Conservation (phyloP, 331 rosid genomes). For the Ulmus americana region DNA sequence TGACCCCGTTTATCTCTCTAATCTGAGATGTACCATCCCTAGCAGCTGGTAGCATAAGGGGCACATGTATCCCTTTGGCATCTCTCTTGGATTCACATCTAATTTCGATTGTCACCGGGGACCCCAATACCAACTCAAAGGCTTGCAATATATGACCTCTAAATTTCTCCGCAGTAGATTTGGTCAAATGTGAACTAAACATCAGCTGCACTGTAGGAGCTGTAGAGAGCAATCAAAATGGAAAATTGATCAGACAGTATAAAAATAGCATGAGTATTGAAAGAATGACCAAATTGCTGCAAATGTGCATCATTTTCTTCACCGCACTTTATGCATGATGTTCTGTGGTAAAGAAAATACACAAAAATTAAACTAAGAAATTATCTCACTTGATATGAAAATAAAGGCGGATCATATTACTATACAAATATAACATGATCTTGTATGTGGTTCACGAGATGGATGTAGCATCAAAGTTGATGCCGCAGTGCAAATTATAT, state of each 20-base stretch:
- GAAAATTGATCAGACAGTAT: constrained; percentile 14
- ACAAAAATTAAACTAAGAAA: no score
- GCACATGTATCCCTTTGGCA: constrained; percentile 36
- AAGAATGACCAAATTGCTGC: no score
- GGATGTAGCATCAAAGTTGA: no score
- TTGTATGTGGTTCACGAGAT: no score
- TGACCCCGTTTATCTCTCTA: constrained; percentile 41
- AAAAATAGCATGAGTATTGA: background rate
- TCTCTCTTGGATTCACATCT: constrained; percentile 62
- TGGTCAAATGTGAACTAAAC: constrained; percentile 63
- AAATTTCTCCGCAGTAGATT: constrained; percentile 79
- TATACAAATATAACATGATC: no score
- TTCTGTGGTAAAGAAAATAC: background rate
- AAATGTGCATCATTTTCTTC: no score
- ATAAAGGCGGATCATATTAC: no score
- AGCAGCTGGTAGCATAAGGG: constrained; percentile 43
- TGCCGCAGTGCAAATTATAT: no score
- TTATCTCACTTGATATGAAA: no score
- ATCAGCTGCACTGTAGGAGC: constrained; percentile 92
- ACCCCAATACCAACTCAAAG: constrained; percentile 70
- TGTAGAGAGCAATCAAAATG: constrained; percentile 27
- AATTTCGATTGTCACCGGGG: constrained; percentile 74
- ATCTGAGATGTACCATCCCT: constrained; percentile 46
- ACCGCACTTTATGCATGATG: background rate
- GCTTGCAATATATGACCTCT: constrained; percentile 70